These are phyloP conservation scores for Antrodiella citrinella DNA, from an alignment of 768 basidiomycete species.

Conservation along the genomic window DNA sequence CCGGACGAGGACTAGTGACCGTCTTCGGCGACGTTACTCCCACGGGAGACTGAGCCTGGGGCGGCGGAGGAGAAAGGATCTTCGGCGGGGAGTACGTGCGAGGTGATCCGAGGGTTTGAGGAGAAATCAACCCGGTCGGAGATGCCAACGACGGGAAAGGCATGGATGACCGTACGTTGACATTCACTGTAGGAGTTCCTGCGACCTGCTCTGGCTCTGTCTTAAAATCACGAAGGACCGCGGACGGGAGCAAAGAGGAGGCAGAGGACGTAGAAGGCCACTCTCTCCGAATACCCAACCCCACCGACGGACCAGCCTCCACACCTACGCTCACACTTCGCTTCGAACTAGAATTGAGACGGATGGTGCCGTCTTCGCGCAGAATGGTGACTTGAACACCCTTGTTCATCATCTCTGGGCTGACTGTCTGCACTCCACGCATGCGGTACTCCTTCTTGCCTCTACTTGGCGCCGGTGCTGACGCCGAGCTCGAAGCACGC, in stretches of 20 bases:
- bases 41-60: conserved; percentile 8
- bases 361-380: conserved; percentile 3
- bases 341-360: background rate
- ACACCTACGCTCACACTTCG: background rate
- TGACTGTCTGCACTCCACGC: conserved; percentile 64
- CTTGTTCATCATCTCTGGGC: conserved; percentile 43
- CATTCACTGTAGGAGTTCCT: conserved; percentile 14
- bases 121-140: conserved; percentile 20
- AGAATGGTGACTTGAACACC: conserved; percentile 47
- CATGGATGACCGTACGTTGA: conserved; percentile 8
- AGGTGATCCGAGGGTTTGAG: conserved; percentile 20
- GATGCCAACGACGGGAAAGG: conserved; percentile 23
- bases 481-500: conserved; percentile 26
- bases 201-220: conserved; percentile 17
- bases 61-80: conserved; percentile 9
- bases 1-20: background rate
- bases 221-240: conserved; percentile 16
- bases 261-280: conserved; percentile 3
- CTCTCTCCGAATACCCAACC: conserved; percentile 8
- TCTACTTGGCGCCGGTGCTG: conserved; percentile 28
- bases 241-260: conserved; percentile 14
- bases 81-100: conserved; percentile 21
- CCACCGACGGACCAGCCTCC: background rate
- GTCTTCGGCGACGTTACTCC: conserved; percentile 6
- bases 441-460: conserved; percentile 52